Conservation (phyloP, 495 filamentous ascomycete genomes). For the Aspergillus nidulans region DNA sequence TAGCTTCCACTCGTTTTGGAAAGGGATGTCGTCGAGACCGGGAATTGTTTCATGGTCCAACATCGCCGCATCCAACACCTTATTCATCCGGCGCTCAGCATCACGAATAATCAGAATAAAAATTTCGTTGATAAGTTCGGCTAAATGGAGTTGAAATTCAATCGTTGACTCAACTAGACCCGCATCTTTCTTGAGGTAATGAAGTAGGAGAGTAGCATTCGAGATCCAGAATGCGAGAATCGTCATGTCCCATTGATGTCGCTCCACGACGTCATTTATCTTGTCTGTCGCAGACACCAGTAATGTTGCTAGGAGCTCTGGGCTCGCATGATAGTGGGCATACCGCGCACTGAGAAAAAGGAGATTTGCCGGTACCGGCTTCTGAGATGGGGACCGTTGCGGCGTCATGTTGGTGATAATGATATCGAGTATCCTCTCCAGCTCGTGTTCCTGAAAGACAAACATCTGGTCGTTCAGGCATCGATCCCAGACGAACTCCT, state of each 20-base stretch:
- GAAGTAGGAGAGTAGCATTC: constrained; percentile 88
- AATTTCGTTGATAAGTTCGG: constrained; percentile 96
- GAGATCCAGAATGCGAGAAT: constrained; percentile 98
- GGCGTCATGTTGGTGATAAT: constrained; percentile 98
- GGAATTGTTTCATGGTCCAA: constrained; percentile 98
- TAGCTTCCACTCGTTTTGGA: constrained; percentile 97
- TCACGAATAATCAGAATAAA: constrained; percentile 98
- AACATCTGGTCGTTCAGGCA: constrained; percentile 99
- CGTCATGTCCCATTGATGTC: constrained; percentile 98
- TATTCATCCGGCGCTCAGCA: constrained; percentile 96
- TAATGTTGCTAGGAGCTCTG: constrained; percentile 73
- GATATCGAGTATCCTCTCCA: constrained; percentile 86
- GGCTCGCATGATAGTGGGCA: constrained; percentile 91
- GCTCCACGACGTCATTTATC: constrained; percentile 92
- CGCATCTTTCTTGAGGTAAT: constrained; percentile 93
- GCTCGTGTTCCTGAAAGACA: constrained; percentile 92
- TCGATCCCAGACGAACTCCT: constrained; percentile 96
- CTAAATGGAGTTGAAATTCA: constrained; percentile 87
- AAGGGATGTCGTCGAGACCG: constrained; percentile 90
- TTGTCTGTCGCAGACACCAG: constrained; percentile 87
- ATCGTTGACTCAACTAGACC: constrained; percentile 78
- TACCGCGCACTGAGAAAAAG: constrained; percentile 94
- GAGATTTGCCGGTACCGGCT: constrained; percentile 95
- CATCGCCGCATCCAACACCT: constrained; percentile 87
- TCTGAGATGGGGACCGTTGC: constrained; percentile 90